A percentile compares a stretch with the other conserved stretches of the same genome.
phyloP scores from a whole-genome alignment of 1,284 basidiomycete species.

The Phellopilus nigrolimitatus region DNA sequence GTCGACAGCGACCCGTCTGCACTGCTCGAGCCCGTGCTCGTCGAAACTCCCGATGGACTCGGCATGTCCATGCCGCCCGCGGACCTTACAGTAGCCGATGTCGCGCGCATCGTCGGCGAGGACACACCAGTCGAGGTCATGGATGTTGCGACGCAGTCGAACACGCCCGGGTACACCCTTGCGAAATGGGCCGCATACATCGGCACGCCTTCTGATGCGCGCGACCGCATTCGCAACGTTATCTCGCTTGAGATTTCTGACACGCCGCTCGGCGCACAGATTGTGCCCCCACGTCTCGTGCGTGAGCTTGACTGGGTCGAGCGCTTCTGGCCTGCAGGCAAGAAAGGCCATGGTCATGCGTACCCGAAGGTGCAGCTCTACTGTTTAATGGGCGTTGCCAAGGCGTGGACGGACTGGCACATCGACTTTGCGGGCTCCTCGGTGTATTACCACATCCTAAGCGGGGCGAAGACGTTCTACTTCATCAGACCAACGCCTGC shows the following conservation, averaged over 20 bases:
- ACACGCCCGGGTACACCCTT: conserved; percentile 81
- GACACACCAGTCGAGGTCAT: conserved; percentile 84
- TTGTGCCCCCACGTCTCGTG: conserved; percentile 81
- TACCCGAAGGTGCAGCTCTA: conserved; percentile 97
- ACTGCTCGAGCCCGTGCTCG: conserved; percentile 72
- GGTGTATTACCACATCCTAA: conserved; percentile 89
- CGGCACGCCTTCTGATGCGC: conserved; percentile 52
- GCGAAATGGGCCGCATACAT: conserved; percentile 90
- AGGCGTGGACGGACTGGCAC: conserved; percentile 97
- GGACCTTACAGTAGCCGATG: conserved; percentile 69
- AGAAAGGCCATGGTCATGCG: conserved; percentile 64
- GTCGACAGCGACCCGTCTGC: conserved; percentile 61
- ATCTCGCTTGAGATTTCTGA: conserved; percentile 86
- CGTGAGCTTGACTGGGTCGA: conserved; percentile 96
- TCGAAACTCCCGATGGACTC: conserved; percentile 70
- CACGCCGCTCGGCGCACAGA: conserved; percentile 67
- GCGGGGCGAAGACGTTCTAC: conserved; percentile 87
- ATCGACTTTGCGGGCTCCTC: conserved; percentile 94
- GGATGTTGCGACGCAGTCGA: conserved; percentile 81
- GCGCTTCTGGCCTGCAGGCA: conserved; percentile 82
- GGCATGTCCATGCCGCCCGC: conserved; percentile 80
- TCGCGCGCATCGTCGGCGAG: conserved; percentile 76
- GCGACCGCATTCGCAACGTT: conserved; percentile 86
- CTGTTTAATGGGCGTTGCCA: conserved; percentile 85
- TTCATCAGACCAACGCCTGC: conserved; percentile 88